Conservation (phyloP, 2,329 filamentous ascomycete genomes). For the Cladosporium sp. region DNA sequence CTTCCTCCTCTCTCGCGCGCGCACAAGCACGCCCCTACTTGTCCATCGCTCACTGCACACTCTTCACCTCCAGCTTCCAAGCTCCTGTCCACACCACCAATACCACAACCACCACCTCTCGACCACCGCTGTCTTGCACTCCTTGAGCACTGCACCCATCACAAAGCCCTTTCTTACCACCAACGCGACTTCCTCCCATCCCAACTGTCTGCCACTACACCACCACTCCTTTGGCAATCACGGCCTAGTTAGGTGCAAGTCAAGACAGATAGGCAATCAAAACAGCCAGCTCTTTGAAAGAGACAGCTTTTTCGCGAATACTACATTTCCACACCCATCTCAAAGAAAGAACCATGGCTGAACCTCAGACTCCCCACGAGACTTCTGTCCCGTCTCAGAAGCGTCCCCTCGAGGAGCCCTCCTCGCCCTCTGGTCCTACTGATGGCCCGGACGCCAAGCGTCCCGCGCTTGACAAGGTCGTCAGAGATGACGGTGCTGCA, state of each 20-base stretch:
- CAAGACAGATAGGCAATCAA: conserved; percentile 11
- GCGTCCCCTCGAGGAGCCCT: conserved; percentile 94
- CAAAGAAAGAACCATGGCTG: conserved; percentile 23
- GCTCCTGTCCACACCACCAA: conserved; percentile 3
- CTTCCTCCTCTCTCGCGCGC: not conserved
- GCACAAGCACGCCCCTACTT: not conserved
- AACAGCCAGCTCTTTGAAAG: conserved; percentile 1
- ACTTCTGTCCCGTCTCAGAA: conserved; percentile 65
- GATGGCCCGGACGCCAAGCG: conserved; percentile 97
- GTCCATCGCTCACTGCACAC: conserved; percentile 8
- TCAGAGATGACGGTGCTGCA: conserved; percentile 55
- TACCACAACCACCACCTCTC: not conserved
- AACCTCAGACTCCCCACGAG: conserved; percentile 34
- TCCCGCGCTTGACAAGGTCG: conserved; percentile 87
- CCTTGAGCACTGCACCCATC: conserved; percentile 4
- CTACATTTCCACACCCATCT: not conserved
- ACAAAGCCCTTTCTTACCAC: conserved; percentile 4
- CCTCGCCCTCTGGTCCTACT: conserved; percentile 82
- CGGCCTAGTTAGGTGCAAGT: conserved; percentile 3
- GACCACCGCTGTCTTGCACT: conserved; percentile 5
- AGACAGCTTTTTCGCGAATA: not conserved
- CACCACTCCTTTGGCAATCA: conserved; percentile 2
- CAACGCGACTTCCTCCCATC: conserved; percentile 4
- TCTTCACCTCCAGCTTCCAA: conserved; percentile 1
- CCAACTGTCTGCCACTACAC: not conserved